A percentile compares a stretch with the other conserved stretches of the same genome.
Conservation (phyloP, 148 eudicot species). For the Tetragonia tetragonoides region DNA sequence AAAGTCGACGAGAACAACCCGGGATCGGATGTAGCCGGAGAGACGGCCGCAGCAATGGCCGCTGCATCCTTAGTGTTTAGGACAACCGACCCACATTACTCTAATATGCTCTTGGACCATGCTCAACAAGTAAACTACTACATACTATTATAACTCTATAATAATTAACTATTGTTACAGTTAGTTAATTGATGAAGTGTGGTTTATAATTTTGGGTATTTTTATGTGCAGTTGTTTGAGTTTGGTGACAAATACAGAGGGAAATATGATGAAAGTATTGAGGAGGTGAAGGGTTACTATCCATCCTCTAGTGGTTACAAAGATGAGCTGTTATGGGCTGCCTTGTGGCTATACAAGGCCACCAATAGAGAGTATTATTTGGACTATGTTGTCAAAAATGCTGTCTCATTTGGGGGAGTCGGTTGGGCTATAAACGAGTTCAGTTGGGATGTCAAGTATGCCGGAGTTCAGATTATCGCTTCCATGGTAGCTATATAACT, state of each 20-base stretch:
- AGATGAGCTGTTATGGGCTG: constrained; percentile 81
- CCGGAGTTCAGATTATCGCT: constrained; percentile 37
- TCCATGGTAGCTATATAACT: too few relatives aligned
- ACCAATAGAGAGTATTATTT: constrained; percentile 48
- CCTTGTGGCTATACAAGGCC: constrained; percentile 82
- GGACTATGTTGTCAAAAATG: constrained; percentile 44
- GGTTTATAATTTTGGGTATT: background rate
- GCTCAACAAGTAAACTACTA: constrained; percentile 56
- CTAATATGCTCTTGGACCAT: constrained; percentile 61
- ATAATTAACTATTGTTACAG: too few relatives aligned
- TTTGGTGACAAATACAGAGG: constrained; percentile 81
- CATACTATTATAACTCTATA: too few relatives aligned
- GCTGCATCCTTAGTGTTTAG: constrained; percentile 73
- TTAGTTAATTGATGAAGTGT: too few relatives aligned
- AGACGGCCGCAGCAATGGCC: constrained; percentile 85
- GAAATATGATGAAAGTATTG: constrained; percentile 56
- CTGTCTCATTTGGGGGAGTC: constrained; percentile 57
- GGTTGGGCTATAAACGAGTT: constrained; percentile 60
- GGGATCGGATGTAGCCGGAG: constrained; percentile 77
- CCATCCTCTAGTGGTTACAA: constrained; percentile 73
- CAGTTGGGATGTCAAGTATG: constrained; percentile 62
- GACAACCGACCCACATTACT: constrained; percentile 56
- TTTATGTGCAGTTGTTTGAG: constrained; percentile 57
- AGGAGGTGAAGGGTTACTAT: constrained; percentile 59
- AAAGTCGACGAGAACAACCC: constrained; percentile 66